A percentile compares a stretch with the other conserved stretches of the same genome.
phyloP scores from a whole-genome alignment of 768 basidiomycete genomes.

The Holtermannia corniformis region DNA sequence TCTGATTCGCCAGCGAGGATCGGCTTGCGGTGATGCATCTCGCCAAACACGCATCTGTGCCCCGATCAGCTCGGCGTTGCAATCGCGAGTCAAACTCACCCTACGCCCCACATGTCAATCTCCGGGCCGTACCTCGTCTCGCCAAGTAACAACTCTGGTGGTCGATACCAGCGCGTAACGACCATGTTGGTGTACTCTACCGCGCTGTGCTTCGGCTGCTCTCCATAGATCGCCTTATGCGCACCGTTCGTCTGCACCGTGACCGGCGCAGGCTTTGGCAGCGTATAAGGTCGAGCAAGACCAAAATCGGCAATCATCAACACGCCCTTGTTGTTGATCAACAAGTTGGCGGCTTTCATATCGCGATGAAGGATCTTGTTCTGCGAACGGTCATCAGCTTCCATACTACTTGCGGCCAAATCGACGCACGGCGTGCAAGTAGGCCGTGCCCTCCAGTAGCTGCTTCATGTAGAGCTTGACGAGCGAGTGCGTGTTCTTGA shows the following conservation, averaged over 20 bases:
- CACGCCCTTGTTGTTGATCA: conserved; percentile 76
- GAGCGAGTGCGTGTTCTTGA: conserved; percentile 67
- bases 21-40: conserved; percentile 82
- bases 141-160: conserved; percentile 86
- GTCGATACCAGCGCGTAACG: conserved; percentile 96
- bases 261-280: neutral
- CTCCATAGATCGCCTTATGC: too few species aligned
- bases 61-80: conserved; percentile 2
- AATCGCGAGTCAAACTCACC: conserved; percentile 48
- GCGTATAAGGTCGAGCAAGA: conserved; percentile 63
- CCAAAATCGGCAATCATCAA: conserved; percentile 94
- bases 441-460: conserved; percentile 87
- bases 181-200: conserved; percentile 92
- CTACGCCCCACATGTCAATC: conserved; percentile 96
- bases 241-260: conserved; percentile 6
- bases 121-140: conserved; percentile 83
- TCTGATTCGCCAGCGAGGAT: conserved; percentile 82
- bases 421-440: conserved; percentile 75
- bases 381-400: conserved; percentile 43
- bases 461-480: conserved; percentile 97
- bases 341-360: conserved; percentile 95
- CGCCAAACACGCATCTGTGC: conserved; percentile 80
- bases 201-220: conserved; percentile 37
- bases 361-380: conserved; percentile 96
- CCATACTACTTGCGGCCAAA: neutral